These are phyloP conservation scores for Wickerhamiella kurtzmanii DNA, from an alignment of 805 yeast genomes.

Conservation along the genomic window DNA sequence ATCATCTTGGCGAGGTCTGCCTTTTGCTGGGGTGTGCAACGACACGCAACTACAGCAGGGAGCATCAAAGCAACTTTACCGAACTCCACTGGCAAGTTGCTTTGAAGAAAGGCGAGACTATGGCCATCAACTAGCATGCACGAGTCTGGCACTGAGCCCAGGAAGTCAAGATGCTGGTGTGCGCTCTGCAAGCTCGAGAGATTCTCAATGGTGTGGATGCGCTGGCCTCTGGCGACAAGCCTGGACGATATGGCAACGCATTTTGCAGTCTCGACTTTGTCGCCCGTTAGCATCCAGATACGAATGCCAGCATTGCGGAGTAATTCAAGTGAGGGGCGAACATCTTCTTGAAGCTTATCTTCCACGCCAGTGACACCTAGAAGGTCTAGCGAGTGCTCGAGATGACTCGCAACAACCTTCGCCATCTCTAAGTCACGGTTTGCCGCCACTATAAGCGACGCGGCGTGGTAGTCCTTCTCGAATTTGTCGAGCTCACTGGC, in stretches of 20 bases:
- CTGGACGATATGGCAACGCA: constrained; percentile 96
- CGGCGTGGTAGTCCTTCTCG: constrained; percentile 48
- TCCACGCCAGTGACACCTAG: constrained; percentile 95
- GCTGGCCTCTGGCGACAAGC: constrained; percentile 85
- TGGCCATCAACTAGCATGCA: constrained; percentile 91
- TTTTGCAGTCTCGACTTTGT: constrained; percentile 94
- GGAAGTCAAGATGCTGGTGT: constrained; percentile 56
- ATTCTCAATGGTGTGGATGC: constrained; percentile 73
- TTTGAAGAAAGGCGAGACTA: constrained; percentile 58
- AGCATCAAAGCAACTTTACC: constrained; percentile 61
- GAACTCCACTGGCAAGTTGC: constrained; percentile 43
- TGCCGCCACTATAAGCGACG: constrained; percentile 55
- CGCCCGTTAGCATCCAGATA: constrained; percentile 99
- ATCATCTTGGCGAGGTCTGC: constrained; percentile 85
- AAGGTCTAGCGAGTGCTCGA: constrained; percentile 75
- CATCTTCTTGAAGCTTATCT: constrained; percentile 83
- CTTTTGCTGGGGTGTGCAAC: constrained; percentile 97
- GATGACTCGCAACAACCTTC: constrained; percentile 46
- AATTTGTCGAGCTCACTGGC: constrained; percentile 47
- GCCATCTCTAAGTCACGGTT: constrained; percentile 69
- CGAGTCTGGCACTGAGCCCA: constrained; percentile 44
- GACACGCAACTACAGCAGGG: constrained; percentile 95
- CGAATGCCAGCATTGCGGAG: constrained; percentile 92
- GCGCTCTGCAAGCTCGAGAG: constrained; percentile 51
- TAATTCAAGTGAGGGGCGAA: constrained; percentile 81